Base-by-base conservation (phyloP, 2,329 filamentous ascomycete species). In the Hysterium pulicare region DNA sequence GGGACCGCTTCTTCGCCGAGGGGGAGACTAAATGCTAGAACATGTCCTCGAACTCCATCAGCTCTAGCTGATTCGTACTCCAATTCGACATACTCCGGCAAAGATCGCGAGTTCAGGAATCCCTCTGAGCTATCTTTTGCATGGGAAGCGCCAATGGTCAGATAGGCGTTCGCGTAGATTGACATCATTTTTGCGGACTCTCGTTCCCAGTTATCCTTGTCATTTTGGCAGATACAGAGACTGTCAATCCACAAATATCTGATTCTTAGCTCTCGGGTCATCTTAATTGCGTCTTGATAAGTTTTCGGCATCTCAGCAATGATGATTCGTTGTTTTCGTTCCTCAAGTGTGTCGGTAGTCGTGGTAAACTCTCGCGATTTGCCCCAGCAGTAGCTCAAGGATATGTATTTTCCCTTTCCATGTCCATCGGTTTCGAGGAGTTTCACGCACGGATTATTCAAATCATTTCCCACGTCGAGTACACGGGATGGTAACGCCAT, bases 101-200 rank as follows among this genome's bases (percentile, higher is more conserved):
- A 13, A 2, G 19, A 15, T 15, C 45, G 32, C 8, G 23, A 13
- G 3, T 31, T 16, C 13, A 47, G 35, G 13, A 48, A 44, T 1
- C 45, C 45, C 33, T 47, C 33, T 13, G 38, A 17, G 21, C 30
- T 41, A 5, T 45, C 41, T 6, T 35, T 40, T 15, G 50, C 45
- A 23, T 34, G 17, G 8, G 40, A 16, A 2, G 51, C 51, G 2
- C 47, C 28, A 16, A 54, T 38, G 1, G 48, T 54, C 5, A 49
- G 28, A 31, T 41, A 48, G 6, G 50, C 34, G 17, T 48, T 49
- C 6, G 33, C 33, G 39, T 51, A 55, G 20, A 51, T 49, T 1
- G 22, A 35, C 10, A 40, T 28, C 50, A 55, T 55, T 20, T 44
- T 46, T n/a, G 48, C 40, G 5, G 48, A 47, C 34, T 55, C 50